phyloP scores from a whole-genome alignment of 495 filamentous ascomycete genomes.

The Lasiosphaeria hispida region DNA sequence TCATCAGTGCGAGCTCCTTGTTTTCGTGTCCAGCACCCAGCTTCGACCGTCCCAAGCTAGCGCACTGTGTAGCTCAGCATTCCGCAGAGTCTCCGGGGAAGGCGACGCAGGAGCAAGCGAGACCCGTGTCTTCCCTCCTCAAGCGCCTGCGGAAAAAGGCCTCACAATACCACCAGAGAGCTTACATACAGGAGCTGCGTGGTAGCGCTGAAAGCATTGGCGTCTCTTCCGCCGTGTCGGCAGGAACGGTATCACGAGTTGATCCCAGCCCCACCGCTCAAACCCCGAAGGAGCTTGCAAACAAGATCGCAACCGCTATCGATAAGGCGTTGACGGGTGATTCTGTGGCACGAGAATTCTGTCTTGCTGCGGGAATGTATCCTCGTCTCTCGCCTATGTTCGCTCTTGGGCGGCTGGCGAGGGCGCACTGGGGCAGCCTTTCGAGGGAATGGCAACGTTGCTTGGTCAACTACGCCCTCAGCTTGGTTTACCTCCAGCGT shows the following conservation, averaged over 20 bases:
- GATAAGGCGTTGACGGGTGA: neutral
- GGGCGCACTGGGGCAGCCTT: too few relatives aligned
- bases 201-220: constrained; percentile 1
- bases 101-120: neutral
- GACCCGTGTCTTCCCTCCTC: neutral
- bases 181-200: constrained; percentile 9
- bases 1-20: too few relatives aligned
- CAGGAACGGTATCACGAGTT: too few relatives aligned
- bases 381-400: neutral
- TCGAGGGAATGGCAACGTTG: too few relatives aligned
- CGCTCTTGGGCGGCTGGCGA: constrained; percentile 15
- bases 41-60: neutral
- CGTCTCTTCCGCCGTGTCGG: too few relatives aligned
- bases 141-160: too few relatives aligned
- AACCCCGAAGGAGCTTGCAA: neutral
- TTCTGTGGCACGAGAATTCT: neutral
- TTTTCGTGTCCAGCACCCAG: too few relatives aligned
- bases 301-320: too few relatives aligned
- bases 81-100: too few relatives aligned
- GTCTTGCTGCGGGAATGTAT: neutral
- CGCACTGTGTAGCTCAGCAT: neutral
- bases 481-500: too few relatives aligned
- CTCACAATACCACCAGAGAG: constrained; percentile 1
- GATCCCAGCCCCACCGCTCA: too few relatives aligned
- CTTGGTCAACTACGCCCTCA: too few relatives aligned